Evolutionary conservation across 2,329 filamentous ascomycete species (phyloP).

Genomic region (Diaporthe australafricana): DNA sequence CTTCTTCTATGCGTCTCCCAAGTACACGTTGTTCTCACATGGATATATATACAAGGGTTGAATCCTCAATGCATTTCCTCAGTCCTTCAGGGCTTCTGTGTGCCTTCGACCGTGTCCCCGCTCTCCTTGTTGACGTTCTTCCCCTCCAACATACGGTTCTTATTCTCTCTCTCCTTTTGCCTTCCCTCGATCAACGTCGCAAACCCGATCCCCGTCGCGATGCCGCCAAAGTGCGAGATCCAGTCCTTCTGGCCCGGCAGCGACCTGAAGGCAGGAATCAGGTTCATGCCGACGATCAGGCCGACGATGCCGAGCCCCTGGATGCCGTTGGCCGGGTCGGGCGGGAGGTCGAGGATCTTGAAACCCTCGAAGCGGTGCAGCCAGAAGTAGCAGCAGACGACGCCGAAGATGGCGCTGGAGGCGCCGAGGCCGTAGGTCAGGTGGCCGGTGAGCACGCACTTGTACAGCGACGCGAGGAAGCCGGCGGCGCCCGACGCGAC

Average conservation of each 20-base stretch:
- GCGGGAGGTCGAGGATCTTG: constrained; percentile 67
- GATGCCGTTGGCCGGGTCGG: constrained; percentile 63
- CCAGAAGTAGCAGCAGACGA: constrained; percentile 72
- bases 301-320: constrained; percentile 66
- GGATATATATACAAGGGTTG: neutral
- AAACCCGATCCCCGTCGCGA: constrained; percentile 59
- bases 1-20: neutral
- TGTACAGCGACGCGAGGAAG: constrained; percentile 67
- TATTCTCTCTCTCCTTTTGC: constrained; percentile 41
- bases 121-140: neutral
- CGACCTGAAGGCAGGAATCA: constrained; percentile 59
- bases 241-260: constrained; percentile 59
- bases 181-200: constrained; percentile 49
- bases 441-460: constrained; percentile 58
- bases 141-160: neutral
- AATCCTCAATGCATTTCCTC: neutral
- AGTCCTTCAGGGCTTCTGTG: neutral
- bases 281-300: constrained; percentile 61
- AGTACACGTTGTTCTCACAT: neutral
- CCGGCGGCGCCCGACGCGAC: constrained; percentile 68
- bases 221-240: constrained; percentile 64
- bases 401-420: constrained; percentile 72
- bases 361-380: constrained; percentile 67
- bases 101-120: neutral
- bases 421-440: constrained; percentile 70